These are phyloP conservation scores for Toxoplasma gondii DNA, from an alignment of 169 alveolate species.

Conservation along the genomic window DNA sequence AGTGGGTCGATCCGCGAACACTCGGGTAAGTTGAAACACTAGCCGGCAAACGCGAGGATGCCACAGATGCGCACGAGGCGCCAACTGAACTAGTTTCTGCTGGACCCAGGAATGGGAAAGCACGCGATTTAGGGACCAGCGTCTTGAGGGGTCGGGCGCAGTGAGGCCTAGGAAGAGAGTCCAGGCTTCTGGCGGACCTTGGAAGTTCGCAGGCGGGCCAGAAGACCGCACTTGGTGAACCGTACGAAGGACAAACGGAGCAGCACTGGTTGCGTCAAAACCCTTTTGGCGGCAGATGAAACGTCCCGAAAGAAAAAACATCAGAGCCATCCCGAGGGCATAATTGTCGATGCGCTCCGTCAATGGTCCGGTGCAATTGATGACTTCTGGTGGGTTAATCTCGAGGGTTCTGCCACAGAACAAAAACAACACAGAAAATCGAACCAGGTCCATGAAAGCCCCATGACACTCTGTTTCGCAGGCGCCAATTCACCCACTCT, in stretches of 20 bases:
- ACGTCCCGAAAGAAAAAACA: slow-evolving; percentile 82
- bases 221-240: slow-evolving; percentile 77
- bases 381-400: slow-evolving; percentile 85
- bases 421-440: not conserved
- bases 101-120: slow-evolving; percentile 79
- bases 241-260: slow-evolving; percentile 78
- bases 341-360: slow-evolving; percentile 84
- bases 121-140: slow-evolving; percentile 79
- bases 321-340: slow-evolving; percentile 83
- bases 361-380: slow-evolving; percentile 82
- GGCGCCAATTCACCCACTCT: too few species aligned
- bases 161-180: slow-evolving; percentile 83
- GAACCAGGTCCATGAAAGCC: not conserved
- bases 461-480: too few species aligned
- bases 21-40: not conserved
- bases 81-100: slow-evolving; percentile 32
- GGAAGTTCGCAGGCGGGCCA: slow-evolving; percentile 76
- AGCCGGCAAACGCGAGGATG: slow-evolving; percentile 34
- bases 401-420: slow-evolving; percentile 74
- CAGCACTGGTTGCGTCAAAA: slow-evolving; percentile 81
- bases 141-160: slow-evolving; percentile 77
- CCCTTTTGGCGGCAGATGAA: slow-evolving; percentile 84
- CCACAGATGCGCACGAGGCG: slow-evolving; percentile 38
- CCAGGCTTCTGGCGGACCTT: slow-evolving; percentile 78
- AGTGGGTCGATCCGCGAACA: not conserved